A percentile compares a stretch with the other conserved stretches of the same genome.
Conservation (phyloP, 306 rosid genomes). For the Cucumis cinereus region DNA sequence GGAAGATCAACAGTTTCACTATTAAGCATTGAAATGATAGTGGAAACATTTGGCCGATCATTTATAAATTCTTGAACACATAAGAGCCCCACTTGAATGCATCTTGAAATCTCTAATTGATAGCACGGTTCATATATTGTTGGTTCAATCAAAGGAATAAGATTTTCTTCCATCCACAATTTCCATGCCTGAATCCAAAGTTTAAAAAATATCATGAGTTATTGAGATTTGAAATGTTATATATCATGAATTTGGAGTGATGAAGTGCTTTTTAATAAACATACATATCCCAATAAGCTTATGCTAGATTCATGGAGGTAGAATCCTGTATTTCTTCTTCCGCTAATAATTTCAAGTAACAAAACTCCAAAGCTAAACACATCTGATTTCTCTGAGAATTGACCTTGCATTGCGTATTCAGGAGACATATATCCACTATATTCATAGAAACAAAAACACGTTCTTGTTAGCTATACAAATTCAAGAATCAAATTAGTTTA, state of each 20-base stretch:
- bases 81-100: neutral
- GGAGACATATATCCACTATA: constrained; percentile 1
- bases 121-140: neutral
- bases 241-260: neutral
- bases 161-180: neutral
- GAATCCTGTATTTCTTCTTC: neutral
- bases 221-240: neutral
- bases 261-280: neutral
- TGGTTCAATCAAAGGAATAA: neutral
- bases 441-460: neutral
- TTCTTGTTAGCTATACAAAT: neutral
- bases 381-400: constrained; percentile 3
- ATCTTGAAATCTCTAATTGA: neutral
- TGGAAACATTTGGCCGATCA: neutral
- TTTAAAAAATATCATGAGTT: neutral
- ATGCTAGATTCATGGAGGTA: neutral
- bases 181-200: neutral
- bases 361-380: constrained; percentile 2
- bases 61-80: neutral
- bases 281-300: constrained; percentile 1
- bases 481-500: neutral
- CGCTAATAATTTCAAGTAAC: neutral
- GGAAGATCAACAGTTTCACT: constrained; percentile 5
- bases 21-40: neutral
- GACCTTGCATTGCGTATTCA: constrained; percentile 1